Evolutionary conservation across 2,329 filamentous ascomycete species (phyloP), one percentile per base, ranked within the genome.

Genomic region (Aspergillus nomiae): DNA sequence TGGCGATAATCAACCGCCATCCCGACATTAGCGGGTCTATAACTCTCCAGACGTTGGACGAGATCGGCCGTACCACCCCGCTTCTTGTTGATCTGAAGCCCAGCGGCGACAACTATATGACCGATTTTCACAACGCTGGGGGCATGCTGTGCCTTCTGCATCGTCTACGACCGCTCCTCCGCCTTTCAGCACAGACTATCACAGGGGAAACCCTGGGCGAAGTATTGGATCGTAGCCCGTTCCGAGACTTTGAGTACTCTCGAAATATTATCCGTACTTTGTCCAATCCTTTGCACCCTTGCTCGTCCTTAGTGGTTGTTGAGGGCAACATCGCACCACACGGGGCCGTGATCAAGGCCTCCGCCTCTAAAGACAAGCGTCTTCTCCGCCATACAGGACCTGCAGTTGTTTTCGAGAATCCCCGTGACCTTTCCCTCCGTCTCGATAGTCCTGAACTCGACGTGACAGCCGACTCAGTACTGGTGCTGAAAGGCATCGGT

Each of bases 1-100:
- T 82, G 56, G 84, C 84, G n/a, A 80, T 86, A 34, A 83, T 83
- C 19, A 85, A 85, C 59, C 76, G 84, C 4, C 84, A 86, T 63
- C 84, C 84, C 0, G 68, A 74, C 1, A 63, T 85, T 4, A 76
- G 79, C 38, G 81, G 81, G 3, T 71, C 72, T 4, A 82, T 85
- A 48, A 81, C 78, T 0, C 66, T 85, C 21, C 69, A 80, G 28
- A 82, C 78, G 0, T 75, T 85, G 60, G 82, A 84, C 55, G 79
- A 83, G 5, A 80, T 85, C 38, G 83, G 83, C 4, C 74, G 75
- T 19, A 80, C 73, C 9, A 82, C 79, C 0, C 83, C 83, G 0
- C 69, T 85, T 0, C 68, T 85, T 6, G 75, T 85, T 11, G 83
- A 85, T 65, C 72, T 85, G n/a, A 85, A 85, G 63, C 83, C 83